These are phyloP conservation scores for Citrullus colocynthis DNA, from an alignment of 306 rosid species.

Conservation along the genomic window DNA sequence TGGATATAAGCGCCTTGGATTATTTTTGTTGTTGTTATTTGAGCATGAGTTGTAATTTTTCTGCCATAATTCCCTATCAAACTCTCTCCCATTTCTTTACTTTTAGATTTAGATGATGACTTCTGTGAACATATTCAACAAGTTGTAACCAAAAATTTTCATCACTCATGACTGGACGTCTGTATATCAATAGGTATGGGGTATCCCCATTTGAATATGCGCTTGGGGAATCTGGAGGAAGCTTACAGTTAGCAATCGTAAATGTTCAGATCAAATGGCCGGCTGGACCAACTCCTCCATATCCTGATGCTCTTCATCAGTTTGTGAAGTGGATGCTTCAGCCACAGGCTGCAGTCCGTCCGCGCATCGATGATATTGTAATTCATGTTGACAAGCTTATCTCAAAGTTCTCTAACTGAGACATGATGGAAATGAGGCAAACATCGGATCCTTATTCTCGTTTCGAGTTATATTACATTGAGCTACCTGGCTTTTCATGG, in stretches of 20 bases:
- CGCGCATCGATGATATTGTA: slow-evolving; percentile 70
- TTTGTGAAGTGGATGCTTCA: slow-evolving; percentile 99
- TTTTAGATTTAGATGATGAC: not conserved
- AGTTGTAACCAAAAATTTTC: not conserved
- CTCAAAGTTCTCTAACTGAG: slow-evolving; percentile 73
- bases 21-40: not conserved
- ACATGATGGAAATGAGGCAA: not conserved
- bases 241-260: slow-evolving; percentile 81
- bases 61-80: not conserved
- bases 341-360: slow-evolving; percentile 77
- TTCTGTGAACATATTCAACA: not conserved
- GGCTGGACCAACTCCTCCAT: slow-evolving; percentile 62
- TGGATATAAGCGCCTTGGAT: not conserved
- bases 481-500: slow-evolving; percentile 1
- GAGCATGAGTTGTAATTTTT: not conserved
- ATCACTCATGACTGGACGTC: slow-evolving; percentile 8
- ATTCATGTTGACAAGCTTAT: slow-evolving; percentile 92
- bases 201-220: slow-evolving; percentile 96
- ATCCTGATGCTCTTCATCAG: slow-evolving; percentile 89
- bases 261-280: slow-evolving; percentile 96
- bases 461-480: not conserved
- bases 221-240: slow-evolving; percentile 95
- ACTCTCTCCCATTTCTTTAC: not conserved
- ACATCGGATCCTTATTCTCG: not conserved
- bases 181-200: slow-evolving; percentile 54